Evolutionary conservation across 441 rosid species (phyloP).

Genomic region (Adansonia grandidieri): DNA sequence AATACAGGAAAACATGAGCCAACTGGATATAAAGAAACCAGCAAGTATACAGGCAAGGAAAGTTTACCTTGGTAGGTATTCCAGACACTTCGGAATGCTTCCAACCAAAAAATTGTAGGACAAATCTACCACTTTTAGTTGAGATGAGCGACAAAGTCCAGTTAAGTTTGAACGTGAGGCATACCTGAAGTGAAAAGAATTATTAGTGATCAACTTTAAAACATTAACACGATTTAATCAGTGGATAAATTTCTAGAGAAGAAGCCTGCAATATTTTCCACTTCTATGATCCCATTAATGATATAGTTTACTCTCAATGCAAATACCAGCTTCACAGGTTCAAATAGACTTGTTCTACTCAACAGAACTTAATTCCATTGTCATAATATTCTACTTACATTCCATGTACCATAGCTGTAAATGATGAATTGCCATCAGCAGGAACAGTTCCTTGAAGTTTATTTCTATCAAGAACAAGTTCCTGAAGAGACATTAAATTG

Average conservation of each 20-base stretch:
- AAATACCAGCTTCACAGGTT: conserved; percentile 2
- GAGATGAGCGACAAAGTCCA: conserved; percentile 75
- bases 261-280: conserved; percentile 14
- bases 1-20: conserved; percentile 26
- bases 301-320: not conserved
- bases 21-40: conserved; percentile 12
- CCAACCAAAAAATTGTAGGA: conserved; percentile 88
- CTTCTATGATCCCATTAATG: not conserved
- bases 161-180: conserved; percentile 55
- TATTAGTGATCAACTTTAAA: conserved; percentile 18
- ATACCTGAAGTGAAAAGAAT: conserved; percentile 51
- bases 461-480: conserved; percentile 79
- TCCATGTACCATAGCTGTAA: conserved; percentile 46
- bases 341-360: not conserved
- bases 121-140: conserved; percentile 74
- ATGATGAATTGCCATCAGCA: conserved; percentile 48
- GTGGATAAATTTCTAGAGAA: not conserved
- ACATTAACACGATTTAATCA: not conserved
- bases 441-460: conserved; percentile 83
- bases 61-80: conserved; percentile 68
- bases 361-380: not conserved
- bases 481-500: conserved; percentile 68
- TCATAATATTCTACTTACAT: conserved; percentile 50
- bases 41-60: conserved; percentile 26
- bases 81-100: conserved; percentile 80